Conservation (phyloP, 306 rosid genomes). For the Lotus japonicus region DNA sequence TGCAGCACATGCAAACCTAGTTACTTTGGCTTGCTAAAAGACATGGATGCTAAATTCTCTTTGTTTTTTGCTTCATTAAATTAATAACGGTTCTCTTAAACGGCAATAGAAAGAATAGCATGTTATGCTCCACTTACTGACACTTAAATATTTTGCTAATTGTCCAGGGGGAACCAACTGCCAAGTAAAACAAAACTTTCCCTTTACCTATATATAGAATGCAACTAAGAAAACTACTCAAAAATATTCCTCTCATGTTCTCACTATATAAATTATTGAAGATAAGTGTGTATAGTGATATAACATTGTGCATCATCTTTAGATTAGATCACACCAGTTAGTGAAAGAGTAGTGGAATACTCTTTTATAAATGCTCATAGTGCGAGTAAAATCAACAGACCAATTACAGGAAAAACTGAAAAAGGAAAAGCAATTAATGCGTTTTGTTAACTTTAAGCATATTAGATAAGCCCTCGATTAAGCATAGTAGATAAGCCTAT, state of each 20-base stretch:
- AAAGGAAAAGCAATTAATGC: no score
- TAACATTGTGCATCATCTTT: not conserved
- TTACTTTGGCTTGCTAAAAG: constrained; percentile 35
- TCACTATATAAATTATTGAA: no score
- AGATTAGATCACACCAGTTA: not conserved
- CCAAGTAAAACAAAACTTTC: constrained; percentile 16
- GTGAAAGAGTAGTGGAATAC: not conserved
- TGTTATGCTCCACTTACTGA: constrained; percentile 52
- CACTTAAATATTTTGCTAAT: constrained; percentile 28
- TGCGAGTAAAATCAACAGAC: no score
- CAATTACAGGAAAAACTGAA: no score
- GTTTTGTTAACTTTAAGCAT: no score
- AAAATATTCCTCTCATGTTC: constrained; percentile 14
- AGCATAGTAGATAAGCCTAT: no score
- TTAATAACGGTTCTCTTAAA: constrained; percentile 16
- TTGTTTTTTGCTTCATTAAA: not conserved
- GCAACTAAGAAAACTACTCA: constrained; percentile 43
- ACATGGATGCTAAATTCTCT: constrained; percentile 28
- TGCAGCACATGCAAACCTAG: constrained; percentile 39
- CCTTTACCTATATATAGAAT: constrained; percentile 24
- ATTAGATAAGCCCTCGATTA: no score
- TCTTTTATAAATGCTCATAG: no score
- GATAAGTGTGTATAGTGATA: not conserved
- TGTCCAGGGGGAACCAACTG: not conserved
- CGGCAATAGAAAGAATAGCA: constrained; percentile 34